Evolutionary conservation across 2,329 filamentous ascomycete species (phyloP).

Genomic region (Cryphonectria radicalis): DNA sequence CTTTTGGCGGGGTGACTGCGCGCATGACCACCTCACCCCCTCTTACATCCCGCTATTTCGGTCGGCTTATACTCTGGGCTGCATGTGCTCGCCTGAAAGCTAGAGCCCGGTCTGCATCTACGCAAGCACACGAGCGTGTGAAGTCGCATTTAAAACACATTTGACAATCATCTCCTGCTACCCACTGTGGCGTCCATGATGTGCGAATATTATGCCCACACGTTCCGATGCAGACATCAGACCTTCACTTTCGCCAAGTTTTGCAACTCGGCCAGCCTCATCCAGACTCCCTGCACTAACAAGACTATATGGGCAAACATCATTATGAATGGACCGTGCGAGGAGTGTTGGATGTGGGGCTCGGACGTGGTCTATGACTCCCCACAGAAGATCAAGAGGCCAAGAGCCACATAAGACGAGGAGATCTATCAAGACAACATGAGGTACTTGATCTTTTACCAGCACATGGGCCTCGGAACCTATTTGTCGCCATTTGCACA

Average conservation of each 20-base stretch:
- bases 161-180: background rate
- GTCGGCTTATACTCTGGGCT: background rate
- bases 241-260: slow-evolving; percentile 42
- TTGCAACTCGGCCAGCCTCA: slow-evolving; percentile 41
- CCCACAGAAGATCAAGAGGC: slow-evolving; percentile 1
- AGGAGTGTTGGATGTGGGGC: slow-evolving; percentile 40
- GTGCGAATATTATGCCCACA: slow-evolving; percentile 46
- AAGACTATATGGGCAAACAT: slow-evolving; percentile 44
- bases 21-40: background rate
- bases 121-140: background rate
- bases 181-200: slow-evolving; percentile 32
- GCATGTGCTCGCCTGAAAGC: background rate
- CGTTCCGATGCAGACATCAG: slow-evolving; percentile 42
- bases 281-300: slow-evolving; percentile 42
- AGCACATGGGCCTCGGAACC: background rate
- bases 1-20: background rate
- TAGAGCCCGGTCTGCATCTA: background rate
- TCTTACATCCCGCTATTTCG: background rate
- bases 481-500: background rate
- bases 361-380: slow-evolving; percentile 30
- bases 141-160: background rate
- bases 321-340: slow-evolving; percentile 41
- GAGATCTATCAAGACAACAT: background rate
- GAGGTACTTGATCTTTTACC: background rate
- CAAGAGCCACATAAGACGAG: background rate